These are phyloP conservation scores for Trichoderma koningiopsis DNA, from an alignment of 2,329 filamentous ascomycete species.

Conservation along the genomic window DNA sequence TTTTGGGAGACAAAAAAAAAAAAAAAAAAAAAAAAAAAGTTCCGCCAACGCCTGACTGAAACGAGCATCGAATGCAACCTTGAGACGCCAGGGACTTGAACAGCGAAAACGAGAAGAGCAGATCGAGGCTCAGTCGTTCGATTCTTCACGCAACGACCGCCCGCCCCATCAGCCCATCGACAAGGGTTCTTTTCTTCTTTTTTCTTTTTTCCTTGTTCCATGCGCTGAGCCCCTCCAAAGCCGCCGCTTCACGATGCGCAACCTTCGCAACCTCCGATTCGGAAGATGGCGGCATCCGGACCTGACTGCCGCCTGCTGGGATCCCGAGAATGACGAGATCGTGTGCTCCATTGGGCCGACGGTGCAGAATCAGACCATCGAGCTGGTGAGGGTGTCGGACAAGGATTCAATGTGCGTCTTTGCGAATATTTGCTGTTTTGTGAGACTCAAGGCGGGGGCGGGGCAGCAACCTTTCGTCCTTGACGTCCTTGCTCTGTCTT, in stretches of 20 bases:
- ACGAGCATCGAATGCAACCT: neutral
- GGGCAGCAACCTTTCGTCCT: slow-evolving; percentile 1
- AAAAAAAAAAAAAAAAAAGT: neutral
- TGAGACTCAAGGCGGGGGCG: slow-evolving; percentile 20
- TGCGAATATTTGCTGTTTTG: neutral
- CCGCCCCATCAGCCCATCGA: slow-evolving; percentile 4
- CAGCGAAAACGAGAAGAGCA: neutral
- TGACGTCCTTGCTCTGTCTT: neutral
- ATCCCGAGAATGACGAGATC: slow-evolving; percentile 73
- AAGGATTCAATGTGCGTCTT: slow-evolving; percentile 47
- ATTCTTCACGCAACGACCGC: neutral
- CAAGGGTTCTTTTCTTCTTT: neutral
- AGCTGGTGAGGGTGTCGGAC: slow-evolving; percentile 62
- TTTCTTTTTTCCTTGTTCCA: neutral
- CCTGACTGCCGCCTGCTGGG: slow-evolving; percentile 82
- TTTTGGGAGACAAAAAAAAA: slow-evolving; percentile 4
- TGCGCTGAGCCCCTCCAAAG: slow-evolving; percentile 21
- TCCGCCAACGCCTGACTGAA: neutral
- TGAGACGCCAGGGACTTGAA: neutral
- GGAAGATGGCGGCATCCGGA: slow-evolving; percentile 63
- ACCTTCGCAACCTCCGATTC: slow-evolving; percentile 77
- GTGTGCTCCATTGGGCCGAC: slow-evolving; percentile 85
- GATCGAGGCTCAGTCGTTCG: neutral
- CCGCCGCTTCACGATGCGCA: slow-evolving; percentile 66
- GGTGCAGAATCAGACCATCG: slow-evolving; percentile 67